Evolutionary conservation across 345 rosid species (phyloP).

Genomic region (Sonneratia caseolaris): DNA sequence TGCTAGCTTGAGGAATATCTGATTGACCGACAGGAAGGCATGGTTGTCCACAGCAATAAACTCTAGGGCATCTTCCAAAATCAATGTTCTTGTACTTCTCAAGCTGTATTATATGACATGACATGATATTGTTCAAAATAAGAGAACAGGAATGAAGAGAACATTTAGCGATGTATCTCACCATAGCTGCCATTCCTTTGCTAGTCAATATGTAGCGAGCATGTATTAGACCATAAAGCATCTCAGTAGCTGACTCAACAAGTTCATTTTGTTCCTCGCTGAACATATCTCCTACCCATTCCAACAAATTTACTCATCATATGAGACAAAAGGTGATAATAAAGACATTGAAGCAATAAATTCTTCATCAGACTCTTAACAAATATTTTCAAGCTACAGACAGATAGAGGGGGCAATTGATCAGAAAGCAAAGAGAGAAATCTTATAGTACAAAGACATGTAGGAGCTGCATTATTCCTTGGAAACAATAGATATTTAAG

Average conservation of each 20-base stretch:
- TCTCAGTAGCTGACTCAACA: conserved; percentile 93
- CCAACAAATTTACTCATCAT: conserved; percentile 14
- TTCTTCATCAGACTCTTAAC: conserved; percentile 1
- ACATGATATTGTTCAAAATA: background rate
- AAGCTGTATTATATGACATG: conserved; percentile 31
- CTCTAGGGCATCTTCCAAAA: conserved; percentile 97
- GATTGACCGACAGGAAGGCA: conserved; percentile 92
- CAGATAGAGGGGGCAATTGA: background rate
- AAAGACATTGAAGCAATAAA: conserved; percentile 1
- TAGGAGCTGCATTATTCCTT: background rate
- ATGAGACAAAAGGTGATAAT: background rate
- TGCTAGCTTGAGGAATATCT: conserved; percentile 79
- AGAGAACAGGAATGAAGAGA: conserved; percentile 1
- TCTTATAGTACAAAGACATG: background rate
- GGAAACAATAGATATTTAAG: background rate
- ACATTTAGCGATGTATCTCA: conserved; percentile 19
- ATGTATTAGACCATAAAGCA: conserved; percentile 94
- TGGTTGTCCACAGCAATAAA: conserved; percentile 90
- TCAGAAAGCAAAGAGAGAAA: background rate
- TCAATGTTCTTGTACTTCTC: conserved; percentile 89
- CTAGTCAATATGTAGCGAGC: conserved; percentile 85
- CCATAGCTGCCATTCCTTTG: conserved; percentile 98
- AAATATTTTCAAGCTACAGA: no score
- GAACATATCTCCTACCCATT: conserved; percentile 73
- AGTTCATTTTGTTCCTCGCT: conserved; percentile 93